Evolutionary conservation across 495 filamentous ascomycete species (phyloP).

Genomic region (Aspergillus bridgeri): DNA sequence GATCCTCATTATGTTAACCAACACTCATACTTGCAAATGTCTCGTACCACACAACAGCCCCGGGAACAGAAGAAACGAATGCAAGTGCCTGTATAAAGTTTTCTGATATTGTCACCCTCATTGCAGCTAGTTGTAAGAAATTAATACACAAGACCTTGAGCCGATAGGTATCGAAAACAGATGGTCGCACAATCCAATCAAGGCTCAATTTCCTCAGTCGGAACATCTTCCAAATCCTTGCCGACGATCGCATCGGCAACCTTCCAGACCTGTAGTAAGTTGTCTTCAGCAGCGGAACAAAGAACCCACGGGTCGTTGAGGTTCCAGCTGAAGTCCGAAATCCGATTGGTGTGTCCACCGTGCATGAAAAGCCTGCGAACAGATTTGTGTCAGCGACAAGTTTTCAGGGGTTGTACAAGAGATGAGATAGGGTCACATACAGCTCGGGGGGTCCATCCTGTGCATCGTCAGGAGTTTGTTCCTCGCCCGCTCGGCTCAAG

Average conservation of each 20-base stretch:
- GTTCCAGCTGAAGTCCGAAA: constrained; percentile 98
- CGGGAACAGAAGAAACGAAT: neutral
- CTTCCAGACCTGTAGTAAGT: constrained; percentile 94
- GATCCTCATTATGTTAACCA: too few species aligned
- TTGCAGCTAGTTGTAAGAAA: neutral
- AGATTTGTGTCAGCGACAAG: constrained; percentile 11
- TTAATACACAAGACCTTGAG: neutral
- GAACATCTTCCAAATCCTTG: constrained; percentile 73
- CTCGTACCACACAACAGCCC: neutral
- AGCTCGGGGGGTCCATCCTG: constrained; percentile 96
- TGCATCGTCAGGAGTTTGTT: constrained; percentile 91
- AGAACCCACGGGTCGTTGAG: constrained; percentile 93
- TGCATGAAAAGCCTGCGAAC: constrained; percentile 85
- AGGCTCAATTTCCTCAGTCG: constrained; percentile 72
- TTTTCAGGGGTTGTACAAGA: constrained; percentile 18
- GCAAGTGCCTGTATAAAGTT: neutral
- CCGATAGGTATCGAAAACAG: neutral
- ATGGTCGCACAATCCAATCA: constrained; percentile 18
- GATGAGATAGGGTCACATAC: constrained; percentile 52
- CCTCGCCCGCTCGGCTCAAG: constrained; percentile 81
- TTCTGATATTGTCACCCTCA: neutral
- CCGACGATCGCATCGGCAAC: constrained; percentile 87
- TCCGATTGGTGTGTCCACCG: constrained; percentile 93
- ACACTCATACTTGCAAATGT: too few species aligned
- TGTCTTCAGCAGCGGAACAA: constrained; percentile 93